Evolutionary conservation across 1,139 yeast genomes (phyloP).

Genomic region (Candida mesenterica): DNA sequence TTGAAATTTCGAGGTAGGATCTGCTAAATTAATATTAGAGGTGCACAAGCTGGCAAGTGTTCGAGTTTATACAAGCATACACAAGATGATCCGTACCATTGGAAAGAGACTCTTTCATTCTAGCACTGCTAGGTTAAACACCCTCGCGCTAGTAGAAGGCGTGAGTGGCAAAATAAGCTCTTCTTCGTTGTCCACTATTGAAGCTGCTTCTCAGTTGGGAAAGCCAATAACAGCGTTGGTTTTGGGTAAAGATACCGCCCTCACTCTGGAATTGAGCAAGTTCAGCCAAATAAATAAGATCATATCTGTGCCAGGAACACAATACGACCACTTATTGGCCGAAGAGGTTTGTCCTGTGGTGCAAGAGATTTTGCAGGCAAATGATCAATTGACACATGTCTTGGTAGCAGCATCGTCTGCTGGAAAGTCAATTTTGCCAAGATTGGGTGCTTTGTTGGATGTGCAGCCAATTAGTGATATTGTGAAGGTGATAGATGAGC

Average conservation of each 20-base stretch:
- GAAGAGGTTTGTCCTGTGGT: constrained; percentile 65
- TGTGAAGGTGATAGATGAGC: constrained; percentile 59
- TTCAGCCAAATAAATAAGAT: constrained; percentile 46
- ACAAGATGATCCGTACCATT: neutral
- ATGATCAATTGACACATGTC: constrained; percentile 61
- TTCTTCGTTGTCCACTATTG: constrained; percentile 62
- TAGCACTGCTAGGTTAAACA: constrained; percentile 31
- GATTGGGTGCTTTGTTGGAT: constrained; percentile 82
- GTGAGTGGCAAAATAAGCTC: constrained; percentile 53
- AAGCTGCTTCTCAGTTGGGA: constrained; percentile 64
- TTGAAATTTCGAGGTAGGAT: too few species aligned
- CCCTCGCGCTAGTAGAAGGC: constrained; percentile 75
- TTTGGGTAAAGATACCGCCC: constrained; percentile 52
- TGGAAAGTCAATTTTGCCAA: constrained; percentile 84
- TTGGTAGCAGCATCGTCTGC: constrained; percentile 80
- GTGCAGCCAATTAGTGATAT: constrained; percentile 87
- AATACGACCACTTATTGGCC: constrained; percentile 59
- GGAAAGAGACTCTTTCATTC: constrained; percentile 32
- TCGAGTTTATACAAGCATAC: neutral
- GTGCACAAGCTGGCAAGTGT: too few species aligned
- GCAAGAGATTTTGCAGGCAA: constrained; percentile 40
- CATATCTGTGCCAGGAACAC: constrained; percentile 47
- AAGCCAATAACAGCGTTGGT: constrained; percentile 64
- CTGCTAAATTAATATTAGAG: too few species aligned
- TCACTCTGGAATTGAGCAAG: constrained; percentile 37